A percentile compares a stretch with the other conserved stretches of the same genome.
Evolutionary conservation across 371 early-diverging fungal species (phyloP).

Genomic region (Rhizopus delemar): DNA sequence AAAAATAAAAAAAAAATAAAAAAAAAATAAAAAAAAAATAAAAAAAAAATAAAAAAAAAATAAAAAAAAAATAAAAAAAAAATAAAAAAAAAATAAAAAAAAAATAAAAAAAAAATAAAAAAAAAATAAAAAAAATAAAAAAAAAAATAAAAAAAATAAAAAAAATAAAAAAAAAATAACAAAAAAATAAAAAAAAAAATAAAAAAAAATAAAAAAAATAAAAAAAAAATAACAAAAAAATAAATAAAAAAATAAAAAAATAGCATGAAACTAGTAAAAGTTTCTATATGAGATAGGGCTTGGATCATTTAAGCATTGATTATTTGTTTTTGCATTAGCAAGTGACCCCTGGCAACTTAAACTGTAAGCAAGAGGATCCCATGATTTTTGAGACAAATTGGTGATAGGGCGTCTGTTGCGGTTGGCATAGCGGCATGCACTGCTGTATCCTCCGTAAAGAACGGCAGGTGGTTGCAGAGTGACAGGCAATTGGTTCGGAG

Average conservation of each 20-base stretch:
- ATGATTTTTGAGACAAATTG: slow-evolving; percentile 29
- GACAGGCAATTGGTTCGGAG: background rate
- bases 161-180: no score
- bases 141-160: background rate
- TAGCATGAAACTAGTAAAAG: slow-evolving; percentile 1
- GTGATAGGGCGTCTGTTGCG: slow-evolving; percentile 16
- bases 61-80: no score
- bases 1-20: no score
- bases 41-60: no score
- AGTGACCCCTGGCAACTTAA: slow-evolving; percentile 16
- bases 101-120: no score
- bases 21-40: no score
- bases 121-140: background rate
- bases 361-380: slow-evolving; percentile 32
- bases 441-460: background rate
- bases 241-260: slow-evolving; percentile 7
- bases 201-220: no score
- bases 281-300: slow-evolving; percentile 23
- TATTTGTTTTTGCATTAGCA: background rate
- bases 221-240: no score
- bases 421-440: no score
- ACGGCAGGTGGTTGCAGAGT: slow-evolving; percentile 1
- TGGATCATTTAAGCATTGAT: slow-evolving; percentile 4
- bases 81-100: no score
- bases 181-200: no score